phyloP scores from a whole-genome alignment of 805 yeast genomes.

The Naumovozyma dairenensis region DNA sequence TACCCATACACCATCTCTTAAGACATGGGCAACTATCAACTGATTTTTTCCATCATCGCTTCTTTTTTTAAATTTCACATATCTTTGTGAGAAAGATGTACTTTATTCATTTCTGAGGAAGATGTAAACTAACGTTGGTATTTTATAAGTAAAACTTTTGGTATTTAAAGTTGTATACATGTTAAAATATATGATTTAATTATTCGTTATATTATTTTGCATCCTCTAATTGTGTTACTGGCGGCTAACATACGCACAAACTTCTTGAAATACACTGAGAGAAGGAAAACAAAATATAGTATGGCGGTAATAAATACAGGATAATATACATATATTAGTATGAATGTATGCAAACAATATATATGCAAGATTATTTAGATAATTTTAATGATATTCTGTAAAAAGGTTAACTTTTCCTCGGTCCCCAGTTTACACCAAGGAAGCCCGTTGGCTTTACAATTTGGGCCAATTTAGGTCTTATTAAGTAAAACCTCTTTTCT shows the following conservation, averaged over 20 bases:
- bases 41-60: too few species aligned
- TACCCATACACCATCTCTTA: conserved; percentile 42
- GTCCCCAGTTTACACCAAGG: conserved; percentile 82
- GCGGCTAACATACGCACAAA: not conserved
- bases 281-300: conserved; percentile 1
- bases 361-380: not conserved
- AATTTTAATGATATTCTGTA: conserved; percentile 1
- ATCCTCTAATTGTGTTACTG: not conserved
- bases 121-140: too few species aligned
- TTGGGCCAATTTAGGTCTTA: conserved; percentile 50
- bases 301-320: too few species aligned
- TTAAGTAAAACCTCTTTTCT: conserved; percentile 53
- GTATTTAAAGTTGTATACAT: conserved; percentile 3
- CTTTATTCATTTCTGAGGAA: too few species aligned
- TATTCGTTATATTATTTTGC: not conserved
- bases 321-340: not conserved
- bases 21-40: conserved; percentile 50
- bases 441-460: conserved; percentile 46
- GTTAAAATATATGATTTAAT: too few species aligned
- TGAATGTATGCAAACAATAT: too few species aligned
- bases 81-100: too few species aligned
- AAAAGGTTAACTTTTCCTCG: conserved; percentile 39
- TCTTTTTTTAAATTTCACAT: too few species aligned
- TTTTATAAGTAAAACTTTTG: too few species aligned
- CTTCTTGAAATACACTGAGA: too few species aligned